These are phyloP conservation scores for Amanita muscaria DNA, from an alignment of 768 basidiomycete genomes.

Conservation along the genomic window DNA sequence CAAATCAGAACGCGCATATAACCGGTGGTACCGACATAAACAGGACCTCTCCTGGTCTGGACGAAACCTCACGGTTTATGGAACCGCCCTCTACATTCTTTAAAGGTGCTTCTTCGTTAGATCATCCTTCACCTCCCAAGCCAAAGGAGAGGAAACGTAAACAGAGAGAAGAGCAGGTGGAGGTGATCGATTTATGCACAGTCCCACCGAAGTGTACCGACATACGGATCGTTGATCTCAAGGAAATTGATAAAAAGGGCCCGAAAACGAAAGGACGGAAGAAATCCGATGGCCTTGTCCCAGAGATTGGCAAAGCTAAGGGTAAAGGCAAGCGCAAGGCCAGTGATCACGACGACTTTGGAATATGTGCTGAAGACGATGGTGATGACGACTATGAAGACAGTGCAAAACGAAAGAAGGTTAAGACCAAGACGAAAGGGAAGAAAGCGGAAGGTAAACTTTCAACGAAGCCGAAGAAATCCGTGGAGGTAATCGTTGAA, in stretches of 20 bases:
- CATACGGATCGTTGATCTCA: neutral
- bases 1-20: no score
- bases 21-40: constrained; percentile 8
- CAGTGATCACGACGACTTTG: constrained; percentile 10
- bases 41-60: neutral
- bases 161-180: constrained; percentile 9
- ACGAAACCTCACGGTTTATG: constrained; percentile 10
- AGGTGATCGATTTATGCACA: constrained; percentile 24
- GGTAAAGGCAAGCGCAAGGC: constrained; percentile 12
- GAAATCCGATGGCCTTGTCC: constrained; percentile 19
- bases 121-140: neutral
- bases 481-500: constrained; percentile 17
- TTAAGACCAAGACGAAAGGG: constrained; percentile 15
- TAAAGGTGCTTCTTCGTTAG: constrained; percentile 34
- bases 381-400: constrained; percentile 1
- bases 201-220: constrained; percentile 17
- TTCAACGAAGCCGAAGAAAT: constrained; percentile 17
- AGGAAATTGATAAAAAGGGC: constrained; percentile 1
- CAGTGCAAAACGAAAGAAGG: constrained; percentile 10
- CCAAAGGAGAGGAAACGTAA: neutral
- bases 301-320: constrained; percentile 16
- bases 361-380: neutral
- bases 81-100: constrained; percentile 37
- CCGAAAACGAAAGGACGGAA: constrained; percentile 10
- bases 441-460: constrained; percentile 22